Conservation (phyloP, 192 early-diverging fungal species). For the Coemansia sp. region DNA sequence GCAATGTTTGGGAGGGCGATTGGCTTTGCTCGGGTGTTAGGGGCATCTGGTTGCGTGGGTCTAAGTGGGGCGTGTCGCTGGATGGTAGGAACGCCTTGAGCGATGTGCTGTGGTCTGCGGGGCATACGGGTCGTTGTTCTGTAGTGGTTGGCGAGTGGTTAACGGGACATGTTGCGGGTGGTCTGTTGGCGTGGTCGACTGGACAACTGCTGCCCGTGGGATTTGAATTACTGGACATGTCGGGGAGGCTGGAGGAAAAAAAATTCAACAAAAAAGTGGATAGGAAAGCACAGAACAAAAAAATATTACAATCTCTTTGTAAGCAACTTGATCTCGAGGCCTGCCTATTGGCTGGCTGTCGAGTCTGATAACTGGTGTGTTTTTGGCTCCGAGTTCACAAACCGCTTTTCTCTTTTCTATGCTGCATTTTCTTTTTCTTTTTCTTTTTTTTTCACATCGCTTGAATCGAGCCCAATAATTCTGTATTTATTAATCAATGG, state of each 20-base stretch:
- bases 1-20: conserved; percentile 34
- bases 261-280: neutral
- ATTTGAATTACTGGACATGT: conserved; percentile 9
- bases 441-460: neutral
- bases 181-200: neutral
- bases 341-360: neutral
- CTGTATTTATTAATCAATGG: neutral
- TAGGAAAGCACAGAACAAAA: neutral
- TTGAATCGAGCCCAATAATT: neutral
- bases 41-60: conserved; percentile 68
- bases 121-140: conserved; percentile 39
- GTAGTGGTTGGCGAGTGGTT: conserved; percentile 26
- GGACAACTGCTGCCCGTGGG: conserved; percentile 5
- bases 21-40: conserved; percentile 53
- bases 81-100: conserved; percentile 53
- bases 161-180: conserved; percentile 27
- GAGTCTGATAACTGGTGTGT: no score
- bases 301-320: neutral
- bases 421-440: neutral
- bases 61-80: conserved; percentile 21
- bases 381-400: neutral
- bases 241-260: neutral
- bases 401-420: neutral
- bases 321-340: neutral
- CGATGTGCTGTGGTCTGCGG: conserved; percentile 56